Evolutionary conservation across 2,329 filamentous ascomycete genomes (phyloP), one percentile per base, ranked within the genome.

Genomic region (Lomentospora prolificans): DNA sequence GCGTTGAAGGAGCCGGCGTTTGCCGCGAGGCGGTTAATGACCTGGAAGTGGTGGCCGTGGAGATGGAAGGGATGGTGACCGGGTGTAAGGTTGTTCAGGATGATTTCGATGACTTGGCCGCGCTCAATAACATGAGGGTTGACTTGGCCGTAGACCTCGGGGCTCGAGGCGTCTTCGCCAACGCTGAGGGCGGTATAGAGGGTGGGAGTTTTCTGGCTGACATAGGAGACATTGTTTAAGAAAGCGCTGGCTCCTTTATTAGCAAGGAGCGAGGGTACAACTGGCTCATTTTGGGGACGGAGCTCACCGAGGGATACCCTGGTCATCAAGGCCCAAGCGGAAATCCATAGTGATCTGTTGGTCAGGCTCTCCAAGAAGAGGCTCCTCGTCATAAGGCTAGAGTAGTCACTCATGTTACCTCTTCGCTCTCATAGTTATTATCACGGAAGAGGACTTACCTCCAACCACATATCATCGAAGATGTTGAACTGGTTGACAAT

Each of bases 401-500:
- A 27, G 9, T 33, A 14, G 30, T 44, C 10, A n/a, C 9, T 5
- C 10, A 24, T 4, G 25, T 46, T 28, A 46, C 24, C 24, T 8
- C 14, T 22, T 24, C 3, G 3, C 36, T 8, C n/a, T 3, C 12
- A 28, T 12, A 25, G 44, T 58, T 25, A 52, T 31, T 31, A 28
- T 53, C 8, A 9, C 4, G 12, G 19, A 25, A 31, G 24, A 30
- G 61, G 68, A 75, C 17, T 60, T 57, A 60, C 57, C 30, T 48
- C 75, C 0, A 95, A 77, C 0, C 70, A 76, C 60, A 87, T 82
- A 64, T 96, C 90, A 62, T 96, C 89, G 57, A 86, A 84, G 1
- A 84, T 78, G 24, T 84, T 70, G 51, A 89, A 82, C 9, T 85
- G 75, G 14, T 65, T 50, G 17, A 75, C 67, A 3, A 66, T 62